Evolutionary conservation across 768 basidiomycete species (phyloP).

Genomic region (Suillus bovinus): DNA sequence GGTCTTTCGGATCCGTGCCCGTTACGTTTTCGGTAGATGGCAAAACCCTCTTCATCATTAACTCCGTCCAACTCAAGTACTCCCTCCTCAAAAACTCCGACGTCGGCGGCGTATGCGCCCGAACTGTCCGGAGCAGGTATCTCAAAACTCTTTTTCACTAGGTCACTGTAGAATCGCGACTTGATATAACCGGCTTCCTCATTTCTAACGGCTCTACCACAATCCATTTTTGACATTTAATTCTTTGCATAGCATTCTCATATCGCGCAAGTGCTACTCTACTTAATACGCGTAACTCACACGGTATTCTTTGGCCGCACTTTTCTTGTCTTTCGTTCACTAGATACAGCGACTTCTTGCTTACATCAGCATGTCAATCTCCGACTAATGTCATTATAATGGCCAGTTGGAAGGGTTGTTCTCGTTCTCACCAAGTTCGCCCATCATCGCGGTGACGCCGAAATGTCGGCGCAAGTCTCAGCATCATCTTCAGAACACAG

Average conservation of each 20-base stretch:
- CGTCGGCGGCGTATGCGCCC: too few relatives aligned
- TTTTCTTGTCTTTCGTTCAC: slow-evolving; percentile 17
- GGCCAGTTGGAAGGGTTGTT: neutral
- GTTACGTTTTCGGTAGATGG: too few relatives aligned
- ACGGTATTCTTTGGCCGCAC: slow-evolving; percentile 12
- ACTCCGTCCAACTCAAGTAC: too few relatives aligned
- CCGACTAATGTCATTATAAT: neutral
- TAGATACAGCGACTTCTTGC: slow-evolving; percentile 17
- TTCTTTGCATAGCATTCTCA: slow-evolving; percentile 4
- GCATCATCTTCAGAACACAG: slow-evolving; percentile 6
- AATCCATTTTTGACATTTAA: slow-evolving; percentile 17
- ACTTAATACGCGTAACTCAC: slow-evolving; percentile 29
- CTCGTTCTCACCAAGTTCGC: neutral
- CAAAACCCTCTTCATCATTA: too few relatives aligned
- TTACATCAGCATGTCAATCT: neutral
- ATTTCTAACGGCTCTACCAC: neutral
- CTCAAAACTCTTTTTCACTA: too few relatives aligned
- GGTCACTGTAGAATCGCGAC: slow-evolving; percentile 8
- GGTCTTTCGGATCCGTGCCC: too few relatives aligned
- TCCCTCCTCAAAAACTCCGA: too few relatives aligned
- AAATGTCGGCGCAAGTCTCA: slow-evolving; percentile 1
- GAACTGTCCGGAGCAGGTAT: too few relatives aligned
- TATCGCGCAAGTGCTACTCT: slow-evolving; percentile 27
- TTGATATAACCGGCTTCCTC: neutral
- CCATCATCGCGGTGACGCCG: neutral